phyloP scores from a whole-genome alignment of 1,139 yeast genomes.

The Kodamaea sp. region DNA sequence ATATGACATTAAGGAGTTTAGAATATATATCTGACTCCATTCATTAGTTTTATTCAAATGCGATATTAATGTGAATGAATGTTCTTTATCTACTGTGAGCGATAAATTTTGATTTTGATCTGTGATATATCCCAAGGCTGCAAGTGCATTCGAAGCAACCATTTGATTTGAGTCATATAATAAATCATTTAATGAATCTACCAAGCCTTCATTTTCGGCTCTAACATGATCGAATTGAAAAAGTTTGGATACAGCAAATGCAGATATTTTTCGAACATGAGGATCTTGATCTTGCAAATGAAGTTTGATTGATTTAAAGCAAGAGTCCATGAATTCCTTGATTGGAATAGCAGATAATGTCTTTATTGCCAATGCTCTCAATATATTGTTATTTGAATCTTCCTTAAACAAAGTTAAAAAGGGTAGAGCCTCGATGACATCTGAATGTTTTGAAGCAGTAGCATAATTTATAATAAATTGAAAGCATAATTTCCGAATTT shows the following conservation, averaged over 20 bases:
- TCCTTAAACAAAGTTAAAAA: constrained; percentile 49
- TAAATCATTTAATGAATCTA: constrained; percentile 55
- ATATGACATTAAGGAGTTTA: constrained; percentile 64
- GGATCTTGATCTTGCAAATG: constrained; percentile 55
- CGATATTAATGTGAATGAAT: constrained; percentile 51
- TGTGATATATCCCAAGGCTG: constrained; percentile 63
- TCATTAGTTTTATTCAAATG: constrained; percentile 60
- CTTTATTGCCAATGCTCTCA: constrained; percentile 53
- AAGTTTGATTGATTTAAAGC: constrained; percentile 19
- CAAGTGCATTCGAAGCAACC: constrained; percentile 71
- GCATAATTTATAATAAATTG: constrained; percentile 62
- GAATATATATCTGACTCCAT: constrained; percentile 75
- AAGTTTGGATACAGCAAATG: constrained; percentile 64
- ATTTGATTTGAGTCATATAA: constrained; percentile 55
- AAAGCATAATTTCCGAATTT: constrained; percentile 65
- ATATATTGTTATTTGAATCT: constrained; percentile 27
- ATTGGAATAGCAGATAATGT: constrained; percentile 61
- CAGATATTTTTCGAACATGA: constrained; percentile 65
- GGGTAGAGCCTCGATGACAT: constrained; percentile 55
- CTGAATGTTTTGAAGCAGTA: constrained; percentile 43
- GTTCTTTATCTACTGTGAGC: constrained; percentile 53
- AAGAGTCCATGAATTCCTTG: constrained; percentile 44
- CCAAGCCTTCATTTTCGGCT: constrained; percentile 44
- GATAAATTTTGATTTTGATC: constrained; percentile 50
- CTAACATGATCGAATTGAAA: constrained; percentile 54